Evolutionary conservation across 495 filamentous ascomycete genomes (phyloP).

Genomic region (Tetracladium setigerum): DNA sequence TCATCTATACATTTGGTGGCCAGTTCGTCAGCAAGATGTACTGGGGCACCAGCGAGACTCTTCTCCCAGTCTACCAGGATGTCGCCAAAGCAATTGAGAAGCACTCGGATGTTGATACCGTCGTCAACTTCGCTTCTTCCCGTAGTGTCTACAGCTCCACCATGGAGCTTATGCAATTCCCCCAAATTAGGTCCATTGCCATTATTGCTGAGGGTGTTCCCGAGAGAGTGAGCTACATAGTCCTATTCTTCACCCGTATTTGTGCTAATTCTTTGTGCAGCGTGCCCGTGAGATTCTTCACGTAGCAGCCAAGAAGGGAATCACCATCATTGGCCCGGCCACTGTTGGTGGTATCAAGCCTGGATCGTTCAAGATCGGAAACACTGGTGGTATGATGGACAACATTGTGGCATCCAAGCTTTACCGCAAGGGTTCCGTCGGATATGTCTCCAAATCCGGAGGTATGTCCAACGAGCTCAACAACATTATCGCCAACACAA

Average conservation of each 20-base stretch:
- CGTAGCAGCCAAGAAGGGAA: slow-evolving; percentile 92
- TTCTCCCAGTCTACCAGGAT: slow-evolving; percentile 96
- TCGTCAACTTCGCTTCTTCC: slow-evolving; percentile 99
- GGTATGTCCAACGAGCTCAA: slow-evolving; percentile 99
- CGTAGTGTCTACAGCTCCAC: slow-evolving; percentile 97
- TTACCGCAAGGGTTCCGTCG: slow-evolving; percentile 96
- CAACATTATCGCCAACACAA: slow-evolving; percentile 94
- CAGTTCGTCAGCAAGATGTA: slow-evolving; percentile 99
- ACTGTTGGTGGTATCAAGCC: slow-evolving; percentile 99
- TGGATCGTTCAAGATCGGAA: slow-evolving; percentile 98
- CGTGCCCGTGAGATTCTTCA: slow-evolving; percentile 96
- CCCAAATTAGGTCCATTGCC: slow-evolving; percentile 95
- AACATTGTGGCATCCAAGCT: slow-evolving; percentile 99
- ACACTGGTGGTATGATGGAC: slow-evolving; percentile 99
- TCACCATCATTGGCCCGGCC: slow-evolving; percentile 97
- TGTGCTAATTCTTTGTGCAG: slow-evolving; percentile 29
- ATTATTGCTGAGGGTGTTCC: slow-evolving; percentile 99
- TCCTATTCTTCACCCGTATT: background rate
- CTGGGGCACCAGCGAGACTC: slow-evolving; percentile 99
- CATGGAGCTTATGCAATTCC: slow-evolving; percentile 95
- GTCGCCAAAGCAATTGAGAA: slow-evolving; percentile 91
- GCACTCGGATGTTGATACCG: slow-evolving; percentile 92
- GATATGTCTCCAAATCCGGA: slow-evolving; percentile 98
- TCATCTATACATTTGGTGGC: slow-evolving; percentile 99
- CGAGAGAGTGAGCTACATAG: slow-evolving; percentile 65